These are phyloP conservation scores for Microcos paniculata DNA, from an alignment of 345 rosid species.

Conservation along the genomic window DNA sequence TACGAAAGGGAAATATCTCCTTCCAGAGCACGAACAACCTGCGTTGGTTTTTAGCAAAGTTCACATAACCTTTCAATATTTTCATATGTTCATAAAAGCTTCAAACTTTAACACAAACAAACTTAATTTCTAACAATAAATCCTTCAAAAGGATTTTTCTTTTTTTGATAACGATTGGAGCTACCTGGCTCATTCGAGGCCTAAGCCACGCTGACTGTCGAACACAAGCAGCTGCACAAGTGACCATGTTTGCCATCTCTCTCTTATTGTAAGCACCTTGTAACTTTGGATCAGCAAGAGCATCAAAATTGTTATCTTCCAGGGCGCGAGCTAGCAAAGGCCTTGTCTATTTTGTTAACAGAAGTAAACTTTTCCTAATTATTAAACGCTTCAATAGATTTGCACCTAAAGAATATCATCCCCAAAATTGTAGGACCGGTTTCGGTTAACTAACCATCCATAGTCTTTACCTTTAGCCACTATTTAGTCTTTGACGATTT, in stretches of 20 bases:
- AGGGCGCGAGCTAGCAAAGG: constrained; percentile 55
- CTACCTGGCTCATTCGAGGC: constrained; percentile 84
- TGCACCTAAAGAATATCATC: background rate
- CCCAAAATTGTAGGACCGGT: background rate
- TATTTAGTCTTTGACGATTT: background rate
- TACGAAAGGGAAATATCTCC: constrained; percentile 55
- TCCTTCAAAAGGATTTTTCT: background rate
- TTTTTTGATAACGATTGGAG: too few relatives aligned
- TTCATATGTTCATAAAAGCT: background rate
- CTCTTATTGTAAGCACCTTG: constrained; percentile 37
- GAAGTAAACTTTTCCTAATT: background rate
- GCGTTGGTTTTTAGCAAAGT: constrained; percentile 6
- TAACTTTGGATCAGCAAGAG: constrained; percentile 58
- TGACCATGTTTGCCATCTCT: constrained; percentile 63
- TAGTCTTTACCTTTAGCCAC: background rate
- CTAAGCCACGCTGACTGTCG: constrained; percentile 72
- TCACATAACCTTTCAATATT: background rate
- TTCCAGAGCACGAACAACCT: constrained; percentile 70
- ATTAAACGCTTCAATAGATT: background rate
- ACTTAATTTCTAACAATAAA: background rate
- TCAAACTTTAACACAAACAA: background rate
- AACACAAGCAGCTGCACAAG: constrained; percentile 76
- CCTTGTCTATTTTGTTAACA: constrained; percentile 46
- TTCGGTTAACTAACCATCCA: background rate
- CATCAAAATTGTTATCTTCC: constrained; percentile 29